Percentiles rank a stretch among this genome's conserved stretches.
These are phyloP conservation scores for Kockovaella imperatae DNA, from an alignment of 768 basidiomycete genomes.

Conservation along the genomic window DNA sequence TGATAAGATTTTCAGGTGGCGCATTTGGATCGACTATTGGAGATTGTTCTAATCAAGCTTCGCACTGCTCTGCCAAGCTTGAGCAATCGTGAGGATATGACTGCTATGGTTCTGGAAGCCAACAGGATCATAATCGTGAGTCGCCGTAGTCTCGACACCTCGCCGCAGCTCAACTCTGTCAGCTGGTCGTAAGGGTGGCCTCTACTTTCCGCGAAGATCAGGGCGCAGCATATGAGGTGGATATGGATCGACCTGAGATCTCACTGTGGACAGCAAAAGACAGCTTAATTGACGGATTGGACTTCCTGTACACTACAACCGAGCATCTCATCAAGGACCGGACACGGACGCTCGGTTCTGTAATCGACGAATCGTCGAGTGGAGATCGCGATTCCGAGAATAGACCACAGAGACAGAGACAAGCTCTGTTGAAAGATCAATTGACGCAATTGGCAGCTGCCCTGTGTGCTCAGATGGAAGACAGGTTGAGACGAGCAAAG, in stretches of 20 bases:
- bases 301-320: slow-evolving; percentile 59
- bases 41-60: slow-evolving; percentile 42
- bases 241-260: slow-evolving; percentile 53
- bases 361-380: slow-evolving; percentile 26
- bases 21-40: slow-evolving; percentile 62
- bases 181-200: slow-evolving; percentile 69
- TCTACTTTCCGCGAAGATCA: slow-evolving; percentile 68
- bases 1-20: slow-evolving; percentile 46
- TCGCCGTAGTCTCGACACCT: slow-evolving; percentile 1
- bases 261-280: slow-evolving; percentile 76
- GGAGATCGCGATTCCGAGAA: background rate
- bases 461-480: slow-evolving; percentile 41
- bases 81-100: slow-evolving; percentile 49
- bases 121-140: slow-evolving; percentile 64
- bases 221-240: slow-evolving; percentile 66
- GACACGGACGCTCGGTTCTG: slow-evolving; percentile 40
- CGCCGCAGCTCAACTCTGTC: background rate
- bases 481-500: slow-evolving; percentile 29
- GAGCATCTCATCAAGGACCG: slow-evolving; percentile 41
- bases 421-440: slow-evolving; percentile 40
- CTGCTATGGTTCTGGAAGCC: slow-evolving; percentile 56
- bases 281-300: slow-evolving; percentile 59
- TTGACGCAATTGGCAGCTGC: slow-evolving; percentile 44
- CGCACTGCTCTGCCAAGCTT: slow-evolving; percentile 36
- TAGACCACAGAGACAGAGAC: slow-evolving; percentile 25